Evolutionary conservation across 257 asterid species (phyloP).

Genomic region (Przewalskia tangutica): DNA sequence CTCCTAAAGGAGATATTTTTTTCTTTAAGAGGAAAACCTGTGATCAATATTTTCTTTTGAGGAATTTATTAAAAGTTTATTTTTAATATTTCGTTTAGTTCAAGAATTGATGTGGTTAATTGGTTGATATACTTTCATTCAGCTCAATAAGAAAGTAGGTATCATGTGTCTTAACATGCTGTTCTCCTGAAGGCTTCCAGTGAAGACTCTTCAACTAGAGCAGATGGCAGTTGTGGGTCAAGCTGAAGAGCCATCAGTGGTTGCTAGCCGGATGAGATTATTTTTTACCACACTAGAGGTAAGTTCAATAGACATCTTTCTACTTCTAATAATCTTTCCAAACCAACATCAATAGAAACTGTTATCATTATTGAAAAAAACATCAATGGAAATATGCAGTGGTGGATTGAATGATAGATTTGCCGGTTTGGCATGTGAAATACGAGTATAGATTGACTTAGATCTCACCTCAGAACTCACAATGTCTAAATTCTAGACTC

Average conservation of each 20-base stretch:
- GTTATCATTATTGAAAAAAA: too few relatives aligned
- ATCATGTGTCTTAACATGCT: neutral
- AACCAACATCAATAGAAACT: too few relatives aligned
- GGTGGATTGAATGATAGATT: neutral
- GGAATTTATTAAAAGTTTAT: neutral
- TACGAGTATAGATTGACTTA: neutral
- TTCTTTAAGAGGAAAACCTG: neutral
- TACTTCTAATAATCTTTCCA: constrained; percentile 4
- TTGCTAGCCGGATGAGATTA: constrained; percentile 85
- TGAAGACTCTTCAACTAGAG: constrained; percentile 88
- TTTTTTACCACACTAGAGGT: constrained; percentile 94
- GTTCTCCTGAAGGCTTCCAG: constrained; percentile 64
- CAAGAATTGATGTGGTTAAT: neutral
- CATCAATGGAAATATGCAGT: too few relatives aligned
- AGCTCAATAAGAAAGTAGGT: neutral
- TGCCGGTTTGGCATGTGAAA: neutral
- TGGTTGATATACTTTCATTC: neutral
- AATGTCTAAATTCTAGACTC: too few relatives aligned
- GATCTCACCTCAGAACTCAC: neutral
- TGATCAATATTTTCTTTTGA: neutral
- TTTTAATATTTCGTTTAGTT: neutral
- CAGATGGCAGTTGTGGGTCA: constrained; percentile 76
- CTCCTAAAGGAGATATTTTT: neutral
- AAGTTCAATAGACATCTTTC: constrained; percentile 6
- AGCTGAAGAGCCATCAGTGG: constrained; percentile 87